Evolutionary conservation across 345 rosid genomes (phyloP), one percentile per base, ranked within the genome.

Genomic region (Syzygium aqueum): DNA sequence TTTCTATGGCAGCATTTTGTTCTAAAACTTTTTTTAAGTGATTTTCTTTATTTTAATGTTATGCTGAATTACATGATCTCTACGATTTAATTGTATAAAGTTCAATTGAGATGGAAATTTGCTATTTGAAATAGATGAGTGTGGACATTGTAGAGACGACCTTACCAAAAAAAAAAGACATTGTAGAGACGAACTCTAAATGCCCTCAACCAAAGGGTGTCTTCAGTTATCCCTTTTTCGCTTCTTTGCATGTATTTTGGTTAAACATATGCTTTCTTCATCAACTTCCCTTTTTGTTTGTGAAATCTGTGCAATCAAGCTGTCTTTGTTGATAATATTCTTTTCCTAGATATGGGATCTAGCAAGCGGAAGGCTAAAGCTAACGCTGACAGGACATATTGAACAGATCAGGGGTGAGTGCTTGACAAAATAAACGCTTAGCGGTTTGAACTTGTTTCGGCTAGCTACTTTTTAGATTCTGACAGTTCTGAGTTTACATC

Each of bases 341-440:
- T 77, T 84, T 87, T 85, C 77, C 85, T 88, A 97, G 99, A 97
- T 97, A 89, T 97, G 99, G 99, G 99, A 97, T 92, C 94, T 97
- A 27, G 99, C 94, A 53, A 93, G 91, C 90, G 99, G 99, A 90
- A 95, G 91, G 90, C 89, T 97, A 57, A 97, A 96, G 96, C 94
- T 96, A 88, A 96, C 99, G 33, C 91, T 96, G 84, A 97, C 99
- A 49, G 99, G 99, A 49, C 99, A 97, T 88, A 96, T 97, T 51
- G 99, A 97, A 89, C 99, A 96, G 92, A 85, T 97, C 61, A 96
- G 99, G 94, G 99, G 99, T 95, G 77, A 78, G 92, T 88, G 90
- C 77, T 27, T 84, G 46, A 13, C 50, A 40, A 33, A 8, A 17
- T 73, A 73, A 33, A 73, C 37, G 80, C 22, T 73, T 73, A 61